A percentile compares a stretch with the other conserved stretches of the same genome.
These are phyloP conservation scores for Limnanthes douglasii DNA, from an alignment of 345 rosid genomes.

Conservation along the genomic window DNA sequence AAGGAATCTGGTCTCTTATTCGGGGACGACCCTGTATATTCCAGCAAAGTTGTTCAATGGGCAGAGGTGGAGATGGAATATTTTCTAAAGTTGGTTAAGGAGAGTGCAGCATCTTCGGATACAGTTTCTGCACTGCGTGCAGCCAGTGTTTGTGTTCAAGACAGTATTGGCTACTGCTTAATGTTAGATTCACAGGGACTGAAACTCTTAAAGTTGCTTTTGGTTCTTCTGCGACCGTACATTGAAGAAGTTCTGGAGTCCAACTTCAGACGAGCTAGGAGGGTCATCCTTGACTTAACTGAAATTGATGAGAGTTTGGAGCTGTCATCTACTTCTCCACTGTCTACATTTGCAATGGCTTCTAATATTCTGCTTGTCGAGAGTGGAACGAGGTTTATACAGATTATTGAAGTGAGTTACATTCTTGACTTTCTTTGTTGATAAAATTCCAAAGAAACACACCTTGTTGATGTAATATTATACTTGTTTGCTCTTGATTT, in stretches of 20 bases:
- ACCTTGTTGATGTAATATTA: no score
- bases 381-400: conserved; percentile 70
- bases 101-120: conserved; percentile 68
- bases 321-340: conserved; percentile 33
- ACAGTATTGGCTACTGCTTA: conserved; percentile 62
- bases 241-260: conserved; percentile 87
- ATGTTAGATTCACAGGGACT: conserved; percentile 78
- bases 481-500: no score
- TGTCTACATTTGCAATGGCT: conserved; percentile 43
- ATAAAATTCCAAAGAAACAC: no score
- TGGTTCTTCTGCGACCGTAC: conserved; percentile 73
- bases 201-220: conserved; percentile 65
- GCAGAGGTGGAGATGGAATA: conserved; percentile 91
- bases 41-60: conserved; percentile 85
- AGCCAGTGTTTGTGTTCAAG: conserved; percentile 60
- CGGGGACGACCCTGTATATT: conserved; percentile 76
- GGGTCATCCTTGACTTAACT: conserved; percentile 34
- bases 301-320: conserved; percentile 43
- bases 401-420: conserved; percentile 60
- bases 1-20: conserved; percentile 62
- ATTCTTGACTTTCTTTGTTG: conserved; percentile 1
- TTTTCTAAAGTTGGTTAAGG: conserved; percentile 70
- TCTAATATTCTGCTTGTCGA: conserved; percentile 51
- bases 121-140: conserved; percentile 64
- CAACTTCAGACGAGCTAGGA: conserved; percentile 79